A percentile compares a stretch with the other conserved stretches of the same genome.
These are phyloP conservation scores for Aspergillus baeticus DNA, from an alignment of 495 filamentous ascomycete species.

Conservation along the genomic window DNA sequence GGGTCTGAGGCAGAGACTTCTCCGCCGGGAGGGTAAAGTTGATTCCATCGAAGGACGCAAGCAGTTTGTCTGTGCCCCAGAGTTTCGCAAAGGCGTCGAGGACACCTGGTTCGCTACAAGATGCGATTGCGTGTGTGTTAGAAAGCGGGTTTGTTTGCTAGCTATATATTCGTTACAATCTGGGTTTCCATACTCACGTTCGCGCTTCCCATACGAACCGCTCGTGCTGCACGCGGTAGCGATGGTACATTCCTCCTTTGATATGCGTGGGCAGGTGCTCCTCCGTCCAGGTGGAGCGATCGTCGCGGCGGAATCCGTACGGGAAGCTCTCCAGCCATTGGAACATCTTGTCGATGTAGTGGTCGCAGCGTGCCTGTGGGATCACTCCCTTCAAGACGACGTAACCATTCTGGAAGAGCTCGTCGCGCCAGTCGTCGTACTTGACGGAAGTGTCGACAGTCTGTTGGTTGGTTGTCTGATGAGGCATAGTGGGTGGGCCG, in stretches of 20 bases:
- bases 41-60: conserved; percentile 39
- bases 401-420: conserved; percentile 36
- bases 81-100: conserved; percentile 38
- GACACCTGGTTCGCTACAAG: conserved; percentile 40
- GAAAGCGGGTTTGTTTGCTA: too few relatives aligned
- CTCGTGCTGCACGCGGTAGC: conserved; percentile 28
- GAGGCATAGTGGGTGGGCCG: too few relatives aligned
- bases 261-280: conserved; percentile 38
- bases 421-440: conserved; percentile 42
- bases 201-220: conserved; percentile 35
- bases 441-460: too few relatives aligned
- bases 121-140: too few relatives aligned
- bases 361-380: conserved; percentile 24
- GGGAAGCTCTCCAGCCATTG: conserved; percentile 42
- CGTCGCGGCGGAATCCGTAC: conserved; percentile 36
- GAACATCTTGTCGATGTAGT: conserved; percentile 34
- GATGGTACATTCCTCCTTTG: conserved; percentile 38
- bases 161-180: too few relatives aligned
- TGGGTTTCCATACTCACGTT: too few relatives aligned
- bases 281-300: conserved; percentile 36
- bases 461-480: too few relatives aligned
- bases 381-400: conserved; percentile 34
- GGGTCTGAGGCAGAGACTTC: conserved; percentile 28
- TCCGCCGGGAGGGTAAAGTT: conserved; percentile 35
- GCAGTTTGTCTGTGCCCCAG: conserved; percentile 40